Conservation (phyloP, 139 green algal species). For the Coelastrella sp. region DNA sequence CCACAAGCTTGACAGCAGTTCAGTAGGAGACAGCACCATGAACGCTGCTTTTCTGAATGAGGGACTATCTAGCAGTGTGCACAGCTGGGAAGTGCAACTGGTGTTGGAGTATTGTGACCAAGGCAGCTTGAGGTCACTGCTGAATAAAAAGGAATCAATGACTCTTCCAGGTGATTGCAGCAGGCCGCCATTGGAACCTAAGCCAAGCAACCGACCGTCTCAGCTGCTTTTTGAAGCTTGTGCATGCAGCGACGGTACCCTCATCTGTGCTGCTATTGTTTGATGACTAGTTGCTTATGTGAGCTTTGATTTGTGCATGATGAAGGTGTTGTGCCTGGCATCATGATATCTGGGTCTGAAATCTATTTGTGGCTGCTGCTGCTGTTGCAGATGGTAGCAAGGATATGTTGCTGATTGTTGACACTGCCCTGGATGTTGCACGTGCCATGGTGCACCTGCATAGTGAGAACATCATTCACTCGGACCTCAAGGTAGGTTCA, state of each 20-base stretch:
- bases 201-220: too few relatives aligned
- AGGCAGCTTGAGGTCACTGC: slow-evolving; percentile 53
- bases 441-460: slow-evolving; percentile 62
- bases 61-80: background rate
- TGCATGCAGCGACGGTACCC: too few relatives aligned
- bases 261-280: too few relatives aligned
- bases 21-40: slow-evolving; percentile 36
- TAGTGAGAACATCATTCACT: slow-evolving; percentile 60
- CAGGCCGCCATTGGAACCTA: too few relatives aligned
- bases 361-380: background rate
- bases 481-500: slow-evolving; percentile 56
- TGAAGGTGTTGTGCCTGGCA: too few relatives aligned
- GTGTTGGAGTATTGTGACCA: slow-evolving; percentile 68
- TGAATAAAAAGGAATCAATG: slow-evolving; percentile 40
- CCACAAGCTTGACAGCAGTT: slow-evolving; percentile 38
- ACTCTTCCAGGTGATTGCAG: slow-evolving; percentile 21
- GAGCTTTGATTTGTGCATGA: too few relatives aligned
- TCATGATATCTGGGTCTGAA: too few relatives aligned
- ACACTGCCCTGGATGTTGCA: slow-evolving; percentile 59
- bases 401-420: slow-evolving; percentile 44
- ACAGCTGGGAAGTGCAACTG: slow-evolving; percentile 54
- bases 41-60: slow-evolving; percentile 41
- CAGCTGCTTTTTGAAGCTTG: too few relatives aligned
- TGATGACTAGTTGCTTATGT: too few relatives aligned
- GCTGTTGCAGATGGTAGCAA: slow-evolving; percentile 18